Percentiles rank a stretch among this genome's conserved stretches.
Evolutionary conservation across 2,329 filamentous ascomycete species (phyloP).

Genomic region (Xylariaceae sp.): DNA sequence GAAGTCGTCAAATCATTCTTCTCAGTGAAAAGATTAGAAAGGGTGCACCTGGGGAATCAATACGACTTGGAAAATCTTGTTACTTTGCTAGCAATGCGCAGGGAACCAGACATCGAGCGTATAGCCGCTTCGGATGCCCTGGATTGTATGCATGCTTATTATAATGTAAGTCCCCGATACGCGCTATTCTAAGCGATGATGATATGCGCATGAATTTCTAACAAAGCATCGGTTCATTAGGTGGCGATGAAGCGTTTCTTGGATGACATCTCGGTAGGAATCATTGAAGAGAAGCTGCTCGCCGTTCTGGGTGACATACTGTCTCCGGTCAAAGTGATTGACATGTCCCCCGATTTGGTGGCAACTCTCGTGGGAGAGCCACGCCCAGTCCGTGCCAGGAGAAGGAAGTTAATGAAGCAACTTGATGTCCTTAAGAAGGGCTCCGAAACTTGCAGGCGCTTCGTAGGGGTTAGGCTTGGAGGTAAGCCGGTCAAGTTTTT

Average conservation of each 20-base stretch:
- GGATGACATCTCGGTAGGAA: conserved; percentile 39
- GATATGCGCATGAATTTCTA: background rate
- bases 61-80: conserved; percentile 21
- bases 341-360: conserved; percentile 34
- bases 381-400: conserved; percentile 32
- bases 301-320: conserved; percentile 34
- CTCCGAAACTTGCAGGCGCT: conserved; percentile 35
- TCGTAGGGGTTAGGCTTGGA: conserved; percentile 21
- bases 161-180: conserved; percentile 26
- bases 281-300: conserved; percentile 39
- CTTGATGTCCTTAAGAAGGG: conserved; percentile 35
- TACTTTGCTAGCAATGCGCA: conserved; percentile 12
- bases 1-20: conserved; percentile 26
- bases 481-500: conserved; percentile 11
- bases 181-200: background rate
- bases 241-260: conserved; percentile 41
- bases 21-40: background rate
- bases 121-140: conserved; percentile 31
- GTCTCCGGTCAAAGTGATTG: conserved; percentile 34
- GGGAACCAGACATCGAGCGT: conserved; percentile 25
- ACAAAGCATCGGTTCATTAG: conserved; percentile 24
- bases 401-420: conserved; percentile 35
- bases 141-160: conserved; percentile 34
- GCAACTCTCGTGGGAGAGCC: conserved; percentile 38
- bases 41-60: background rate